A percentile compares a stretch with the other conserved stretches of the same genome.
phyloP scores from a whole-genome alignment of 2,329 filamentous ascomycete species.

The Graphilbum sp. region DNA sequence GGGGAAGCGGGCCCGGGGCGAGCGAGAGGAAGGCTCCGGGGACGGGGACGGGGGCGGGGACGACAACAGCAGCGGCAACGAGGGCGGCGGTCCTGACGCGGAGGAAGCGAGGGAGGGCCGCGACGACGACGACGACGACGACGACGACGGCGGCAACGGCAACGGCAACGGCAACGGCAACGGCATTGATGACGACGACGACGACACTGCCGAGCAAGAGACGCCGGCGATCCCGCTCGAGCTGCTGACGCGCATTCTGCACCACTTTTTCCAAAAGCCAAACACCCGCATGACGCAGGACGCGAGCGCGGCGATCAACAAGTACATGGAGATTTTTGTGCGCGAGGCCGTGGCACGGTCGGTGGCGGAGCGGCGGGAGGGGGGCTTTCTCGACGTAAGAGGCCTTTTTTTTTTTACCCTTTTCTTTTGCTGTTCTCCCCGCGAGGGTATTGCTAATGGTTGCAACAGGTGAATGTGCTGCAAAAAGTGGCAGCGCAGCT shows the following conservation, averaged over 20 bases:
- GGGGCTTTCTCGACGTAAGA: constrained; percentile 59
- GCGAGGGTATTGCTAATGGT: too few relatives aligned
- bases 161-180: constrained; percentile 10
- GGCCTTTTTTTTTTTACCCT: background rate
- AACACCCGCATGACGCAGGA: constrained; percentile 56
- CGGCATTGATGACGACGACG: background rate
- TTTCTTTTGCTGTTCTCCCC: too few relatives aligned
- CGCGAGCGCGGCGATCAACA: constrained; percentile 59
- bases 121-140: constrained; percentile 18
- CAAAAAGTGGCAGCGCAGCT: constrained; percentile 78
- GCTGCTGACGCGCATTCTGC: constrained; percentile 59
- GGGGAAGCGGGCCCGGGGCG: too few relatives aligned
- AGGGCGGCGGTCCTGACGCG: constrained; percentile 4
- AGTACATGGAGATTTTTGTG: constrained; percentile 85
- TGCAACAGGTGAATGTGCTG: constrained; percentile 67
- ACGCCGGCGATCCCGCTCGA: constrained; percentile 46
- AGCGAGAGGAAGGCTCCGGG: constrained; percentile 10
- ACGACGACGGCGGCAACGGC: background rate
- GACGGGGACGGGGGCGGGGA: constrained; percentile 7
- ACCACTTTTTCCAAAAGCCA: constrained; percentile 56
- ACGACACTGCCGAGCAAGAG: background rate
- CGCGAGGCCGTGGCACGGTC: constrained; percentile 73
- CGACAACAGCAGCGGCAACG: constrained; percentile 8
- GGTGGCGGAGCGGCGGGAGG: constrained; percentile 45
- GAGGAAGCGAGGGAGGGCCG: constrained; percentile 8